Evolutionary conservation across 441 rosid species (phyloP).

Genomic region (Eutrema salsugineum): DNA sequence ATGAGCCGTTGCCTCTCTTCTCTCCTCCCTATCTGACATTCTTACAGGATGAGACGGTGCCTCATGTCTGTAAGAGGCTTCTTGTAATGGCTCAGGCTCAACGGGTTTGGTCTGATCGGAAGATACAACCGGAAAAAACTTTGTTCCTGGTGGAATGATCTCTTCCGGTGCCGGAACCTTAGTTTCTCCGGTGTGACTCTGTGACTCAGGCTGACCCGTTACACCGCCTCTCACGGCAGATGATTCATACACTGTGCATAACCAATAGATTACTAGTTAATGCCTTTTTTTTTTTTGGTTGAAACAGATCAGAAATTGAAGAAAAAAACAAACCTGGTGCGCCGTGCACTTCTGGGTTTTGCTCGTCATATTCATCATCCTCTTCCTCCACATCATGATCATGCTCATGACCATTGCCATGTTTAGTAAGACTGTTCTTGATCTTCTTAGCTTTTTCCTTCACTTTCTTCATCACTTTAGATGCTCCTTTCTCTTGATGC

Average conservation of each 20-base stretch:
- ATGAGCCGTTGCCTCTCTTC: background rate
- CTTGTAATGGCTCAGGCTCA: conserved; percentile 16
- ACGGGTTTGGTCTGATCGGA: conserved; percentile 17
- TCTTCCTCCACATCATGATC: conserved; percentile 48
- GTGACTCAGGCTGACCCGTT: conserved; percentile 24
- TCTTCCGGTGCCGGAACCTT: conserved; percentile 24
- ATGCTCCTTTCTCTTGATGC: conserved; percentile 50
- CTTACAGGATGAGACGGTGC: conserved; percentile 7
- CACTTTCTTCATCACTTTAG: conserved; percentile 62
- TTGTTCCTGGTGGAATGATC: conserved; percentile 24
- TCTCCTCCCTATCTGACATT: background rate
- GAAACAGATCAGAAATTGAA: no score
- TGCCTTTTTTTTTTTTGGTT: background rate
- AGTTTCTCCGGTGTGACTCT: conserved; percentile 27
- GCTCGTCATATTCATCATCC: conserved; percentile 51
- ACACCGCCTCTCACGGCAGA: conserved; percentile 22
- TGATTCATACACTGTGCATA: conserved; percentile 39
- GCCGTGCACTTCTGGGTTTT: conserved; percentile 41
- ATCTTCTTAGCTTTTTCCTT: conserved; percentile 80
- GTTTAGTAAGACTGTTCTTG: conserved; percentile 56
- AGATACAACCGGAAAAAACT: conserved; percentile 25
- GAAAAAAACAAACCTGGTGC: conserved; percentile 26
- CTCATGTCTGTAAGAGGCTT: conserved; percentile 11
- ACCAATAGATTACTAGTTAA: background rate
- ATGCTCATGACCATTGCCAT: conserved; percentile 44